Percentiles rank a stretch among this genome's conserved stretches.
phyloP scores from a whole-genome alignment of 768 basidiomycete genomes.

The Naganishia vishniacii region DNA sequence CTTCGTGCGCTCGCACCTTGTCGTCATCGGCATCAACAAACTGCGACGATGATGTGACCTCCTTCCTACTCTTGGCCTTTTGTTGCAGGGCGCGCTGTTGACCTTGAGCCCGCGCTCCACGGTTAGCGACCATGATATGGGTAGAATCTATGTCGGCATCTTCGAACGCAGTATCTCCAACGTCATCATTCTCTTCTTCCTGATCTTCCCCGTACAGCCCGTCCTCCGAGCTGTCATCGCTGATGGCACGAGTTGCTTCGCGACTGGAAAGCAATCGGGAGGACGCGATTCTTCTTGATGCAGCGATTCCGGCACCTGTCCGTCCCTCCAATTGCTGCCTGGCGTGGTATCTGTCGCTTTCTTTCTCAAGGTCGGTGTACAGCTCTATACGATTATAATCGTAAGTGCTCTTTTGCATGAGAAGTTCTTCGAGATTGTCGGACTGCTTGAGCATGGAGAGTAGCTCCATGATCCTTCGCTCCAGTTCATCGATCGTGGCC shows the following conservation, averaged over 20 bases:
- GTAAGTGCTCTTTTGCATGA: neutral
- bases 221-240: neutral
- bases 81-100: conserved; percentile 33
- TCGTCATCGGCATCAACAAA: conserved; percentile 50
- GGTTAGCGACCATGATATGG: conserved; percentile 47
- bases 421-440: conserved; percentile 2
- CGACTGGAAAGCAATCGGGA: conserved; percentile 20
- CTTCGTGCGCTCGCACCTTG: conserved; percentile 71
- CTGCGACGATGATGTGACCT: conserved; percentile 42
- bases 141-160: conserved; percentile 33
- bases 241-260: conserved; percentile 1
- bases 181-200: conserved; percentile 21
- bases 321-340: conserved; percentile 67
- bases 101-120: conserved; percentile 31
- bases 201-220: neutral
- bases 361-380: conserved; percentile 18
- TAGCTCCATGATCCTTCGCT: conserved; percentile 11
- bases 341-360: conserved; percentile 7
- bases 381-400: conserved; percentile 10
- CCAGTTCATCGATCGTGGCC: conserved; percentile 10
- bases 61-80: conserved; percentile 31
- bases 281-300: conserved; percentile 11
- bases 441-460: conserved; percentile 19
- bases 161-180: conserved; percentile 29
- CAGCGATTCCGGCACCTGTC: neutral